Evolutionary conservation across 2,329 filamentous ascomycete species (phyloP).

Genomic region (Pseudogymnoascus sp.): DNA sequence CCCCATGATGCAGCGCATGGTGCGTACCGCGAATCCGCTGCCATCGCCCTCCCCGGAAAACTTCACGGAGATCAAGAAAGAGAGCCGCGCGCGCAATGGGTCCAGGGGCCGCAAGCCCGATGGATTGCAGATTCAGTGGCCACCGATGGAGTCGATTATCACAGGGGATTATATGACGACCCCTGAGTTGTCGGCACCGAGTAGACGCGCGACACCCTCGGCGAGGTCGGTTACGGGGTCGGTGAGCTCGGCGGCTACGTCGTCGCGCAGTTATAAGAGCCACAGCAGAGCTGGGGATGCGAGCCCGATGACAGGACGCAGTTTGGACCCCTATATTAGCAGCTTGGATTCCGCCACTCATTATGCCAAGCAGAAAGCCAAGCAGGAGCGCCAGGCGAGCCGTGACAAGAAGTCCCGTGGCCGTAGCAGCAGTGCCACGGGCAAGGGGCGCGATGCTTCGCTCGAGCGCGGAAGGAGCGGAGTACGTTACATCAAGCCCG

Average conservation of each 20-base stretch:
- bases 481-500: conserved; percentile 60
- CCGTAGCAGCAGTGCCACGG: conserved; percentile 41
- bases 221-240: conserved; percentile 40
- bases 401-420: conserved; percentile 34
- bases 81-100: conserved; percentile 53
- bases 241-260: conserved; percentile 34
- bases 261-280: conserved; percentile 40
- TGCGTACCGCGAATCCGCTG: conserved; percentile 41
- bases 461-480: conserved; percentile 61
- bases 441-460: conserved; percentile 50
- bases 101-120: conserved; percentile 72
- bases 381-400: conserved; percentile 35
- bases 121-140: conserved; percentile 57
- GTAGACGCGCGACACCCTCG: conserved; percentile 29
- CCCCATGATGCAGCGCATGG: conserved; percentile 49
- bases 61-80: conserved; percentile 53
- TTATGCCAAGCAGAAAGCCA: conserved; percentile 44
- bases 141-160: conserved; percentile 42
- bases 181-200: conserved; percentile 45
- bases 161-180: conserved; percentile 45
- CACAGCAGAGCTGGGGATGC: conserved; percentile 28
- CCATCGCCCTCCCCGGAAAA: conserved; percentile 61
- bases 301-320: conserved; percentile 53
- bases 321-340: conserved; percentile 75
- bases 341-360: conserved; percentile 71